These are phyloP conservation scores for Eucalyptus cloeziana DNA, from an alignment of 345 rosid genomes.

Conservation along the genomic window DNA sequence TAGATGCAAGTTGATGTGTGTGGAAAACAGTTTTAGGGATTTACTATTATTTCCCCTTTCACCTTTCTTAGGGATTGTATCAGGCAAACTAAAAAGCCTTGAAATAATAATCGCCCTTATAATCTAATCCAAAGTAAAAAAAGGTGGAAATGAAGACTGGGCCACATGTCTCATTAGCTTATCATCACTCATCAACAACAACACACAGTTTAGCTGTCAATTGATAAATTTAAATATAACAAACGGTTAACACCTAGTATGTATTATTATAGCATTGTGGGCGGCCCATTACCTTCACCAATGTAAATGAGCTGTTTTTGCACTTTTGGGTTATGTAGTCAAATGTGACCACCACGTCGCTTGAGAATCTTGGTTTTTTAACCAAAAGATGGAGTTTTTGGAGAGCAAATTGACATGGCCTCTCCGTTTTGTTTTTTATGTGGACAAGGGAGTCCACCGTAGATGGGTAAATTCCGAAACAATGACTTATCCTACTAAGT, in stretches of 20 bases:
- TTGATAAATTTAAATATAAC: not conserved
- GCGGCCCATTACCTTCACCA: not conserved
- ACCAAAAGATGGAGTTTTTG: not conserved
- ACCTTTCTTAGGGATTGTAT: not conserved
- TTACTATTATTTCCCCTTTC: not conserved
- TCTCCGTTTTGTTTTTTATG: not conserved
- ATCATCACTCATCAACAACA: not conserved
- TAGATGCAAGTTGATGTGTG: not conserved
- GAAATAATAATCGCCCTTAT: accelerated
- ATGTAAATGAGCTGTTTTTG: not conserved
- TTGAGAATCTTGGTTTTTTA: not conserved
- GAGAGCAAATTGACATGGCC: not conserved
- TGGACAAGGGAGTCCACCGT: not conserved
- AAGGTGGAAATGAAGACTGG: not conserved
- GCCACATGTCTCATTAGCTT: not conserved
- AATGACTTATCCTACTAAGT: accelerated
- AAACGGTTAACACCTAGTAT: not conserved
- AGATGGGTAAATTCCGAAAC: not conserved
- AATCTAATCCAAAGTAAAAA: not conserved
- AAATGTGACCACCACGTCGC: not conserved
- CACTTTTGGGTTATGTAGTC: not conserved
- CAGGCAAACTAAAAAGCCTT: not conserved
- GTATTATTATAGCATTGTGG: not conserved
- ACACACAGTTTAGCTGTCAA: not conserved
- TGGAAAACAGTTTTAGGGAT: not conserved